A percentile compares a stretch with the other conserved stretches of the same genome.
Evolutionary conservation across 306 rosid genomes (phyloP).

Genomic region (Lathyrus aphaca): DNA sequence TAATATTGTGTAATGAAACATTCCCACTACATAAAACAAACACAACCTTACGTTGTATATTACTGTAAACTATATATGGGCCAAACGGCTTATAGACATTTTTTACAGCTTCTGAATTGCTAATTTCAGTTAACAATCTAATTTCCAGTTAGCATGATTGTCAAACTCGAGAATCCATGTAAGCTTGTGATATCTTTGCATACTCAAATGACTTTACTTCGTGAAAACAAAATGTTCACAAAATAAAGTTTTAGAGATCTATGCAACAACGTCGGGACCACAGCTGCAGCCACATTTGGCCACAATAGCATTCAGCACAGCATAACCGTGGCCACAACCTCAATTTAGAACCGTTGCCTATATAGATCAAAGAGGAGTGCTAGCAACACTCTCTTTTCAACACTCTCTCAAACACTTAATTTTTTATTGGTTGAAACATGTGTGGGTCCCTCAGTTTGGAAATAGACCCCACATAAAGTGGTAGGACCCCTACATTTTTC

Average conservation of each 20-base stretch:
- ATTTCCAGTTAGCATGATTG: conserved; percentile 1
- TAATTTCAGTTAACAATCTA: conserved; percentile 3
- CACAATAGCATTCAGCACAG: background rate
- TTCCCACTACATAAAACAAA: background rate
- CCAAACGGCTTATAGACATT: background rate
- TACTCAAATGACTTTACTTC: background rate
- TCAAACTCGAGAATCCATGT: background rate
- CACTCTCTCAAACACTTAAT: too few species aligned
- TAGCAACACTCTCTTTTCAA: too few species aligned
- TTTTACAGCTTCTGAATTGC: conserved; percentile 12
- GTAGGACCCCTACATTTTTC: too few species aligned
- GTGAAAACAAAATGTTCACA: background rate
- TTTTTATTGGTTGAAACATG: too few species aligned
- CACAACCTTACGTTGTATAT: conserved; percentile 18
- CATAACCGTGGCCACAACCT: background rate
- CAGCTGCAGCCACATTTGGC: background rate
- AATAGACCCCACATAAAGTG: too few species aligned
- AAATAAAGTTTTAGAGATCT: background rate
- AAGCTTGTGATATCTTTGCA: background rate
- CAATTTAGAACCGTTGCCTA: background rate
- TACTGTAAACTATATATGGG: conserved; percentile 24
- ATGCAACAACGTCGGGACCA: background rate
- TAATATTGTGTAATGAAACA: background rate
- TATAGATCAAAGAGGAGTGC: background rate
- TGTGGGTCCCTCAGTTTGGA: too few species aligned